A percentile compares a stretch with the other conserved stretches of the same genome.
These are phyloP conservation scores for Jasminum sambac DNA, from an alignment of 257 asterid species.

Conservation along the genomic window DNA sequence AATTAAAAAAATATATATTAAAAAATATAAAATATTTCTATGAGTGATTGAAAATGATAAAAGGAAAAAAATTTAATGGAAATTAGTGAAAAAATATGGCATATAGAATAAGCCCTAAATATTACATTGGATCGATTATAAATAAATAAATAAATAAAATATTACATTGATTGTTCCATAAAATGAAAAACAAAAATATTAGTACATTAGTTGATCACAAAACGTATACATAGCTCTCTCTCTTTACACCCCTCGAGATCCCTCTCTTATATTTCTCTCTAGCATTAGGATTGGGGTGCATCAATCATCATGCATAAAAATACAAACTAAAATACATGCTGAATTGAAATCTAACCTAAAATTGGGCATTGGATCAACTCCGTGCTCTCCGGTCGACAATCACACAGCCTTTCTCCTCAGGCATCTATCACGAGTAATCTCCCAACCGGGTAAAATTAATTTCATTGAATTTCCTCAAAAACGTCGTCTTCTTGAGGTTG, in stretches of 20 bases:
- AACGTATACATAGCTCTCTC: not conserved
- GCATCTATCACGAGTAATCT: not conserved
- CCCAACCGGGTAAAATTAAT: slow-evolving; percentile 13
- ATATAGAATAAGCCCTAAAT: no score
- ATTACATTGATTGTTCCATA: no score
- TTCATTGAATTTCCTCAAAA: slow-evolving; percentile 49
- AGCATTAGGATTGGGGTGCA: not conserved
- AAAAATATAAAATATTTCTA: no score
- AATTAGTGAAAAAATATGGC: no score
- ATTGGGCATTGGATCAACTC: not conserved
- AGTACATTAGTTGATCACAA: not conserved
- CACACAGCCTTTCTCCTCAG: slow-evolving; percentile 3
- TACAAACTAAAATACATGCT: not conserved
- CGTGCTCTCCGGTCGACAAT: not conserved
- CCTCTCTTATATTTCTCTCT: not conserved
- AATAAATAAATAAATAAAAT: no score
- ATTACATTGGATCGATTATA: no score
- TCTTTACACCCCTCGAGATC: not conserved
- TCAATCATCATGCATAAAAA: not conserved
- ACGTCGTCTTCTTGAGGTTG: slow-evolving; percentile 52
- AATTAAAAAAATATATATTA: no score
- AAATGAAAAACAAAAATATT: not conserved
- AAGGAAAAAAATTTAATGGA: no score
- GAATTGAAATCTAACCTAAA: not conserved
- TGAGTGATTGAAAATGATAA: no score